Evolutionary conservation across 352 stramenopile genomes (phyloP).

Genomic region (Phytophthora sp.): DNA sequence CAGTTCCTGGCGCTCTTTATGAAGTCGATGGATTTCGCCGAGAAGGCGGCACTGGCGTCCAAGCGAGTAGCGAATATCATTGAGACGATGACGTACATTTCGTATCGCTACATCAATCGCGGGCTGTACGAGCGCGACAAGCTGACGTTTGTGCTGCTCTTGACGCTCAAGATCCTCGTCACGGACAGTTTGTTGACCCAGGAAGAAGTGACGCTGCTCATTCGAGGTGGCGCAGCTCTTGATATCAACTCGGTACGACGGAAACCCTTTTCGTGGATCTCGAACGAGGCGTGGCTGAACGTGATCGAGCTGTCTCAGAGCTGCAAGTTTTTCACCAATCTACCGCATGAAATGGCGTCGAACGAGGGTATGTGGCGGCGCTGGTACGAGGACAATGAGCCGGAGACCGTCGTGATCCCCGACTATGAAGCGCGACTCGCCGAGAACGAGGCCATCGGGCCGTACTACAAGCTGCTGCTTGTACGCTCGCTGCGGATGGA

Average conservation of each 20-base stretch:
- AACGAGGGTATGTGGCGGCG: slow-evolving; percentile 97
- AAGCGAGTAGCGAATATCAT: slow-evolving; percentile 99
- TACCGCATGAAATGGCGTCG: slow-evolving; percentile 96
- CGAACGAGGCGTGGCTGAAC: slow-evolving; percentile 98
- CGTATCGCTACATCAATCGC: slow-evolving; percentile 99
- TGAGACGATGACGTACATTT: slow-evolving; percentile 99
- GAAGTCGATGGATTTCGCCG: slow-evolving; percentile 97
- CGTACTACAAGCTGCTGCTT: slow-evolving; percentile 97
- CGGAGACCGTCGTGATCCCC: slow-evolving; percentile 95
- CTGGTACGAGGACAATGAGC: slow-evolving; percentile 99
- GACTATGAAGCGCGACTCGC: slow-evolving; percentile 95
- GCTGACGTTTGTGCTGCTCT: slow-evolving; percentile 97
- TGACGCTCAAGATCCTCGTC: slow-evolving; percentile 99
- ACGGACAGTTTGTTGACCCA: slow-evolving; percentile 93
- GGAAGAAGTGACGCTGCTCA: slow-evolving; percentile 95
- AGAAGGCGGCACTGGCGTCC: slow-evolving; percentile 96
- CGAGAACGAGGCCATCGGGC: slow-evolving; percentile 94
- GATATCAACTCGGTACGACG: slow-evolving; percentile 97
- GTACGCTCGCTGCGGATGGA: slow-evolving; percentile 98
- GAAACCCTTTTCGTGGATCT: slow-evolving; percentile 98
- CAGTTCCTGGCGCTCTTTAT: slow-evolving; percentile 99
- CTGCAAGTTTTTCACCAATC: slow-evolving; percentile 97
- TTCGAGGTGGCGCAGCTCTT: slow-evolving; percentile 94
- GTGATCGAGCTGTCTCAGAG: slow-evolving; percentile 95
- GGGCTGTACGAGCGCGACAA: slow-evolving; percentile 98